phyloP scores from a whole-genome alignment of 345 rosid genomes.

The Brassica incana region DNA sequence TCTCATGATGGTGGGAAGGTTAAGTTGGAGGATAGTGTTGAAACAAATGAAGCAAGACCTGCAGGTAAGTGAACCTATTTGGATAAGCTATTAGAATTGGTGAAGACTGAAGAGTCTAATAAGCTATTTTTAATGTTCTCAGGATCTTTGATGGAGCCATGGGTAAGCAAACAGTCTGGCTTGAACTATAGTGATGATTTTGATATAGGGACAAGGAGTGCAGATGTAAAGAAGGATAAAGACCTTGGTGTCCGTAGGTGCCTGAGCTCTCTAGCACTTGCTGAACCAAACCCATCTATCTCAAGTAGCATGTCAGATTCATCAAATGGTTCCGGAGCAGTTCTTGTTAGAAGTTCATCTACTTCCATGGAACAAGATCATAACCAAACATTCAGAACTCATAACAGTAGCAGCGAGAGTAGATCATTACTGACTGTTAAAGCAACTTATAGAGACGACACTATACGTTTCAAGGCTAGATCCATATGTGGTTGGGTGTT shows the following conservation, averaged over 20 bases:
- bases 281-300: conserved; percentile 13
- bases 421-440: neutral
- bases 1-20: conserved; percentile 35
- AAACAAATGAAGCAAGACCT: conserved; percentile 26
- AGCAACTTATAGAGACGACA: neutral
- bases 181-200: conserved; percentile 36
- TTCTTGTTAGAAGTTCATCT: conserved; percentile 35
- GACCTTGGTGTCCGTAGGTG: conserved; percentile 38
- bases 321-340: neutral
- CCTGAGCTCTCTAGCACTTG: conserved; percentile 44
- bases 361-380: conserved; percentile 25
- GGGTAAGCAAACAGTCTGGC: conserved; percentile 36
- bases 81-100: neutral
- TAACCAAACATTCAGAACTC: conserved; percentile 40
- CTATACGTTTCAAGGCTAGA: neutral
- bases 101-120: neutral
- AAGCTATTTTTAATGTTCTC: conserved; percentile 17
- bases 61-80: conserved; percentile 8
- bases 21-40: conserved; percentile 56
- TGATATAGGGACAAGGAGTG: conserved; percentile 18
- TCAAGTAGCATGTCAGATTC: neutral
- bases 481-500: neutral
- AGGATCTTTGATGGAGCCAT: conserved; percentile 40
- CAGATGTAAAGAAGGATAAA: conserved; percentile 39
- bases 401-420: conserved; percentile 34